Evolutionary conservation across 345 rosid species (phyloP).

Genomic region (Trapa incisa): DNA sequence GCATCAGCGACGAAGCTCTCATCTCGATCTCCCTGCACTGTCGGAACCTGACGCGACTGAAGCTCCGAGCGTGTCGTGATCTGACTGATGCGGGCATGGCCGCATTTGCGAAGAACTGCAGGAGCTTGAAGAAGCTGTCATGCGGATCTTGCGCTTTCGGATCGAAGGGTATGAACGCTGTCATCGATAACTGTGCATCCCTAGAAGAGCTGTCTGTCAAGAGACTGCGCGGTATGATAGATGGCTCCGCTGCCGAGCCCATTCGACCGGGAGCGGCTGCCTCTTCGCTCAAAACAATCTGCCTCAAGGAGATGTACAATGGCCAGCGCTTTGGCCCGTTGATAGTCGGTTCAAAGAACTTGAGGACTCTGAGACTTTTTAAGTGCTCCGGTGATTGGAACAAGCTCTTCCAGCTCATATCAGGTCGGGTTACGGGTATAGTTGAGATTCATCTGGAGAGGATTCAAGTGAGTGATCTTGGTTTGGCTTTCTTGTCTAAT

Average conservation of each 20-base stretch:
- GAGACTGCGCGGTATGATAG: conserved; percentile 61
- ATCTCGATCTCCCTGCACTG: conserved; percentile 52
- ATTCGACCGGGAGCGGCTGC: conserved; percentile 56
- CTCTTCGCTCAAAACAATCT: conserved; percentile 44
- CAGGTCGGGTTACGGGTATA: conserved; percentile 29
- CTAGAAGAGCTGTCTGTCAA: conserved; percentile 69
- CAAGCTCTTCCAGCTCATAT: conserved; percentile 32
- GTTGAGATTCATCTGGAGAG: conserved; percentile 64
- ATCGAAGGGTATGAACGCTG: conserved; percentile 71
- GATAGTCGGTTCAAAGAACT: conserved; percentile 45
- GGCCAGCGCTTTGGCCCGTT: conserved; percentile 73
- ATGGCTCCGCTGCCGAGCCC: conserved; percentile 40
- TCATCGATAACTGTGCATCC: conserved; percentile 54
- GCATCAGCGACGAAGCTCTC: conserved; percentile 69
- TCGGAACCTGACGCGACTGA: conserved; percentile 58
- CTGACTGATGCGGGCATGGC: conserved; percentile 62
- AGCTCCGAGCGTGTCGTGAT: conserved; percentile 73
- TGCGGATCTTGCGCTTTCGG: conserved; percentile 81
- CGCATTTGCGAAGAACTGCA: conserved; percentile 58
- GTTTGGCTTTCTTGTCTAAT: conserved; percentile 40
- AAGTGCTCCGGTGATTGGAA: conserved; percentile 89
- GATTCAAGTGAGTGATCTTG: conserved; percentile 53
- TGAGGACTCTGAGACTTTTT: conserved; percentile 54
- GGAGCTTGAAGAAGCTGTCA: conserved; percentile 59
- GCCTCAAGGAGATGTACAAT: conserved; percentile 62